These are phyloP conservation scores for Arthrocladium fulminans DNA, from an alignment of 2,329 filamentous ascomycete genomes.

Conservation along the genomic window DNA sequence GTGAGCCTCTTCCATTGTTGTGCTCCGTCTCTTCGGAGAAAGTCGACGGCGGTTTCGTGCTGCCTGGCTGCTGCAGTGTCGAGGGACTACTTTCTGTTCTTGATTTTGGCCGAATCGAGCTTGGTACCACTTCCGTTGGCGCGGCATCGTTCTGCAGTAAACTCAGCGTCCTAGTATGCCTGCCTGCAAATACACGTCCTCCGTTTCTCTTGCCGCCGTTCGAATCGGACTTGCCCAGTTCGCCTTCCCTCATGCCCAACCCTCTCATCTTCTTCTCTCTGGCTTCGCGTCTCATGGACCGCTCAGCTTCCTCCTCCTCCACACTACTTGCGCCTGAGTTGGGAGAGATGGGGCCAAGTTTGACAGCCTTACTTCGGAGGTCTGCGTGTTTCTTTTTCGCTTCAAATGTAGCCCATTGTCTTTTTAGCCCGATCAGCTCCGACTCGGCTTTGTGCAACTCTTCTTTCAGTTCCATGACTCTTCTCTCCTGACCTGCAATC, in stretches of 20 bases:
- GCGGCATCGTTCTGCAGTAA: slow-evolving; percentile 58
- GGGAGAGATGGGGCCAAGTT: slow-evolving; percentile 29
- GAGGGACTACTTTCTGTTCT: background rate
- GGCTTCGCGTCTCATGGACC: background rate
- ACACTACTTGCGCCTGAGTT: slow-evolving; percentile 51
- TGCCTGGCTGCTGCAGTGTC: background rate
- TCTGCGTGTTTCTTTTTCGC: slow-evolving; percentile 65
- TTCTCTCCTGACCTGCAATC: slow-evolving; percentile 83
- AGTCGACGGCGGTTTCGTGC: background rate
- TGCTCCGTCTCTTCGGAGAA: background rate
- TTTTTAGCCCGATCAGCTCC: slow-evolving; percentile 69
- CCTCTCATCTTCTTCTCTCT: slow-evolving; percentile 4
- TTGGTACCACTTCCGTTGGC: background rate
- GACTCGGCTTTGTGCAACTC: slow-evolving; percentile 75
- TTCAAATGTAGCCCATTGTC: slow-evolving; percentile 72
- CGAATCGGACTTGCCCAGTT: background rate
- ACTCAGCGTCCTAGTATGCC: slow-evolving; percentile 61
- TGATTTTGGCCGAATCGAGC: background rate
- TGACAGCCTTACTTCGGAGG: slow-evolving; percentile 32
- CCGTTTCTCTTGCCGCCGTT: slow-evolving; percentile 1
- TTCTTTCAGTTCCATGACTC: slow-evolving; percentile 81
- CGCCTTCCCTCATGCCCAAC: background rate
- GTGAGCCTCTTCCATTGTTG: background rate
- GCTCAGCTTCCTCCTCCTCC: slow-evolving; percentile 24
- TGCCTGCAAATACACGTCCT: slow-evolving; percentile 58